Conservation (phyloP, 2,329 filamentous ascomycete genomes). For the Fusarium brachygibbosum region DNA sequence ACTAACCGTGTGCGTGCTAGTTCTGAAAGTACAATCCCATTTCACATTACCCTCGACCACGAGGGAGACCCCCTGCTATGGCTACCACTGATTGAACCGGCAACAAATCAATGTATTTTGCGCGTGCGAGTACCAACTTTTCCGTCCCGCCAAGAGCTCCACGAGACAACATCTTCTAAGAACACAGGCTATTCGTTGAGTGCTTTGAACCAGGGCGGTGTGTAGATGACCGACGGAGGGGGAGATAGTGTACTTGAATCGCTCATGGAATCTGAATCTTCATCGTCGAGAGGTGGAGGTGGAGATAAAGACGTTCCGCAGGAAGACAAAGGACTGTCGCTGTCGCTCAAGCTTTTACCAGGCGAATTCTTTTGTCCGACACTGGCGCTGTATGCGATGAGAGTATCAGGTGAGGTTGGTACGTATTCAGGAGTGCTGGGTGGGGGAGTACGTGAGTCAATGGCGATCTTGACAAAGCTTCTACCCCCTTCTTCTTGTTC, state of each 20-base stretch:
- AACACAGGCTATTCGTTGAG: background rate
- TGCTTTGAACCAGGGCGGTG: slow-evolving; percentile 31
- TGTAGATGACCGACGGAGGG: slow-evolving; percentile 30
- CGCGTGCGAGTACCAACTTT: background rate
- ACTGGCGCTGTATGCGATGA: background rate
- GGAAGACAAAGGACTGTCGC: background rate
- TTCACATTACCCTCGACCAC: background rate
- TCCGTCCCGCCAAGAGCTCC: background rate
- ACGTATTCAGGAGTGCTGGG: background rate
- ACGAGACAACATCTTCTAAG: background rate
- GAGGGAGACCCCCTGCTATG: background rate
- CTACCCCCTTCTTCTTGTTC: slow-evolving; percentile 6
- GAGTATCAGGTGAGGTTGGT: background rate
- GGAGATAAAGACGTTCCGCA: slow-evolving; percentile 2
- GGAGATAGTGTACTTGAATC: slow-evolving; percentile 32
- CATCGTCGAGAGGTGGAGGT: background rate
- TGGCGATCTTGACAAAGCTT: background rate
- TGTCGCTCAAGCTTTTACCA: background rate
- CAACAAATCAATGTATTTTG: background rate
- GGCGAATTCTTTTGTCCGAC: background rate
- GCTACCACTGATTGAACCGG: too few species aligned
- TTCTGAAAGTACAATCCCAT: background rate
- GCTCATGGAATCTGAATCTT: background rate
- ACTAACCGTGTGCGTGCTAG: background rate
- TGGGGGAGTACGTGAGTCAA: background rate